These are phyloP conservation scores for Allantophomopsis cytisporea DNA, from an alignment of 2,329 filamentous ascomycete species.

Conservation along the genomic window DNA sequence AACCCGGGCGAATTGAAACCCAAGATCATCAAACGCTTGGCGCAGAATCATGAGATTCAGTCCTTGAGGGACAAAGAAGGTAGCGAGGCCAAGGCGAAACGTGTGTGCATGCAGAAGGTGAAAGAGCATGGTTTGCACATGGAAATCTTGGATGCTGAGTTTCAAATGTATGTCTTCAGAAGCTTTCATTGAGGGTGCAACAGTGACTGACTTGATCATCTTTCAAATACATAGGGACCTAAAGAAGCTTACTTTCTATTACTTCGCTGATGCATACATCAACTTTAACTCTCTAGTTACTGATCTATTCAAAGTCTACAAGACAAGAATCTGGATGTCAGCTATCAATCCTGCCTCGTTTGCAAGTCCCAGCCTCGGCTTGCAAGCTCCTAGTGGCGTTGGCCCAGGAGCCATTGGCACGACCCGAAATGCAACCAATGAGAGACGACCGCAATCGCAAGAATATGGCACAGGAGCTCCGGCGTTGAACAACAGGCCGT, in stretches of 20 bases:
- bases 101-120: conserved; percentile 93
- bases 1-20: conserved; percentile 71
- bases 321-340: conserved; percentile 99
- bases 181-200: conserved; percentile 1
- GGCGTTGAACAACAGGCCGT: conserved; percentile 10
- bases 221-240: conserved; percentile 76
- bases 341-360: conserved; percentile 97
- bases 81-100: conserved; percentile 93
- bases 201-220: conserved; percentile 3
- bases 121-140: conserved; percentile 89
- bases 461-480: conserved; percentile 14
- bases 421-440: conserved; percentile 22
- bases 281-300: conserved; percentile 98
- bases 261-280: conserved; percentile 95
- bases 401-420: conserved; percentile 52
- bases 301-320: conserved; percentile 98
- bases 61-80: conserved; percentile 90
- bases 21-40: conserved; percentile 91
- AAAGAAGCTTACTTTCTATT: conserved; percentile 98
- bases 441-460: conserved; percentile 25
- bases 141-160: conserved; percentile 98
- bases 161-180: conserved; percentile 69
- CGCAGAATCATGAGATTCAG: conserved; percentile 81
- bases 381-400: conserved; percentile 55
- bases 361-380: conserved; percentile 60